Base-by-base conservation (phyloP, 371 early-diverging fungal species). In the Mortierella sp. region DNA sequence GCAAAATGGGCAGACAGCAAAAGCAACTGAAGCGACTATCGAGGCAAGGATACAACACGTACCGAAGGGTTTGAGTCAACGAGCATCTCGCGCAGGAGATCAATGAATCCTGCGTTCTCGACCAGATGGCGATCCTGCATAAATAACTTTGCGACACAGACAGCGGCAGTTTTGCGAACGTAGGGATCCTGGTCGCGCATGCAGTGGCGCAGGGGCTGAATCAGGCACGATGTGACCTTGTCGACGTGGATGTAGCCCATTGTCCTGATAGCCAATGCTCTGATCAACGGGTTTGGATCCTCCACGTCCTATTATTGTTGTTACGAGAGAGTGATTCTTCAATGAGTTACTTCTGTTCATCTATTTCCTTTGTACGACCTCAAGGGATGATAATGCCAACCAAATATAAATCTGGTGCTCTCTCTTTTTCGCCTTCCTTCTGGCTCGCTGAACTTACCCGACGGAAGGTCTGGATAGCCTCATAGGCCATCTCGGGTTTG, bases 381-480 rank as follows among this genome's bases (percentile, higher is more conserved):
- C 3, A 12, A 16, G 49, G 49, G 16, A 49, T 49, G 51, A 51
- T 5, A 51, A 51, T 35, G 56, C 63, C 32, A 49, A 71, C 70
- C 18, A 43, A n/a, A n/a, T 41, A 21, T 70, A 35, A 35, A 43
- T 43, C 21, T 24, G 16, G 43, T 11, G 70, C 43, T 70, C 70
- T 24, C 70, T 46, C 8, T 44, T 3, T 24, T 43, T 21, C 11
- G 14, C 41, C 43, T 18, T 46, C 29, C 44, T 46, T 46, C 58
- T 48, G 32, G n/a, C 60, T 32, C n/a, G 71, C 27, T 32, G 54
- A 63, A 38, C 70, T 78, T 89, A 97, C 96, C 91, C 97, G 97
- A 55, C 97, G 96, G 90, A 99, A 99, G 49, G 98, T 98, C 83
- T 98, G 98, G 38, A 99, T 96, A 21, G 99, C 99, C 75, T 98